phyloP scores from a whole-genome alignment of 768 basidiomycete species.

The Lentinula aciculospora region DNA sequence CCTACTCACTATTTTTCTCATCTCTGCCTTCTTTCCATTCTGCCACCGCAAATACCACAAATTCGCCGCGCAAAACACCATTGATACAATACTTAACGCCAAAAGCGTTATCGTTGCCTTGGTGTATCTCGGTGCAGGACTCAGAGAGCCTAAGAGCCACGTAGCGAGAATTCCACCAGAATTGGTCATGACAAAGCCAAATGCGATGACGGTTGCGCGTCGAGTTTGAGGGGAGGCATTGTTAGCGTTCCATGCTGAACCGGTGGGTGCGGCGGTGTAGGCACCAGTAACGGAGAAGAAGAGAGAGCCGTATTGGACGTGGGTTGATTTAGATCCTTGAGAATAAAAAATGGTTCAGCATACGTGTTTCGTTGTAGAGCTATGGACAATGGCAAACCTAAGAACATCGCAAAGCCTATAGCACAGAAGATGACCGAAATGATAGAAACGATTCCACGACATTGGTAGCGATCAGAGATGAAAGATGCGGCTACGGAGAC shows the following conservation, averaged over 20 bases:
- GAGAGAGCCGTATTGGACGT: conserved; percentile 27
- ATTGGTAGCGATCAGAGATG: conserved; percentile 47
- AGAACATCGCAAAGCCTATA: conserved; percentile 52
- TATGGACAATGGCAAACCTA: conserved; percentile 36
- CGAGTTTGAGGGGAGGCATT: conserved; percentile 33
- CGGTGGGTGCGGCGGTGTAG: conserved; percentile 26
- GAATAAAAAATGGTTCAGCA: not conserved
- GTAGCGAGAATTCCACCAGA: conserved; percentile 56
- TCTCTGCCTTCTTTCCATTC: conserved; percentile 21
- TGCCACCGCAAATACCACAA: conserved; percentile 16
- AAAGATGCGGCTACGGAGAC: conserved; percentile 33
- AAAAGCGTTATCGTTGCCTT: conserved; percentile 2
- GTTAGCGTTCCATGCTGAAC: conserved; percentile 31
- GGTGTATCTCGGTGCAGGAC: conserved; percentile 20
- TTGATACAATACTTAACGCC: conserved; percentile 15
- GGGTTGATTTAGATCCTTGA: conserved; percentile 13
- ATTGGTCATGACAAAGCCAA: conserved; percentile 54
- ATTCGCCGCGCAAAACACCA: conserved; percentile 15
- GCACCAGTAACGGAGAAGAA: conserved; percentile 27
- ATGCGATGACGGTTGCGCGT: conserved; percentile 53
- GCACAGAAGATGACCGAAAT: conserved; percentile 35
- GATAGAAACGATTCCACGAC: conserved; percentile 42
- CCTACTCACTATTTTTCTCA: conserved; percentile 10
- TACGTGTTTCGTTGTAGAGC: not conserved
- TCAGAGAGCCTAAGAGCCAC: conserved; percentile 45